Conservation (phyloP, 2,329 filamentous ascomycete species). For the Claviceps monticola region DNA sequence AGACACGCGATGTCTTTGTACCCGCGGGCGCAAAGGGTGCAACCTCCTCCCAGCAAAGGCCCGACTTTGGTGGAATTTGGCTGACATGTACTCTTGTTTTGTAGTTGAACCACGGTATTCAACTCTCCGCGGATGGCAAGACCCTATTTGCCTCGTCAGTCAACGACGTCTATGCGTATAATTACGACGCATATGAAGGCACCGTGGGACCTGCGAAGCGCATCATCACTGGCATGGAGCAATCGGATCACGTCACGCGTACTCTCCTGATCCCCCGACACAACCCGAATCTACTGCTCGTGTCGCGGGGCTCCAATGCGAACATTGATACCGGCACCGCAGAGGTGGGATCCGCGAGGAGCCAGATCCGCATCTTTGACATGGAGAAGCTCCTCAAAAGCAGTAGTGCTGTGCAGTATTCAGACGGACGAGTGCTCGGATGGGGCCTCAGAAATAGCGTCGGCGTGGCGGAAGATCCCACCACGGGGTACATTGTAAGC, state of each 20-base stretch:
- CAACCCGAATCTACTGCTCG: slow-evolving; percentile 39
- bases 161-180: slow-evolving; percentile 42
- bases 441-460: slow-evolving; percentile 61
- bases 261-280: slow-evolving; percentile 44
- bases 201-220: slow-evolving; percentile 29
- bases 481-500: slow-evolving; percentile 27
- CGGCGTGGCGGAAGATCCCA: slow-evolving; percentile 45
- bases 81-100: background rate
- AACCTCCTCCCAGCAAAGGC: too few relatives aligned
- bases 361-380: slow-evolving; percentile 42
- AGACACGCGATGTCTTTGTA: too few relatives aligned
- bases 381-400: slow-evolving; percentile 16
- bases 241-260: slow-evolving; percentile 45
- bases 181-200: slow-evolving; percentile 38
- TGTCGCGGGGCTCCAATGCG: slow-evolving; percentile 44
- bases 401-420: slow-evolving; percentile 20
- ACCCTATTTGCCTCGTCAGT: slow-evolving; percentile 37
- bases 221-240: slow-evolving; percentile 43
- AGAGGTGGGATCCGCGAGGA: slow-evolving; percentile 36
- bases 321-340: slow-evolving; percentile 42
- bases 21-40: too few relatives aligned
- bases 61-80: background rate
- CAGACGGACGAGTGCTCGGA: slow-evolving; percentile 32
- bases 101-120: slow-evolving; percentile 36
- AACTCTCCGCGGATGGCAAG: slow-evolving; percentile 29